Conservation (phyloP, 1,139 yeast genomes). For the Saccharomyces hybrid region DNA sequence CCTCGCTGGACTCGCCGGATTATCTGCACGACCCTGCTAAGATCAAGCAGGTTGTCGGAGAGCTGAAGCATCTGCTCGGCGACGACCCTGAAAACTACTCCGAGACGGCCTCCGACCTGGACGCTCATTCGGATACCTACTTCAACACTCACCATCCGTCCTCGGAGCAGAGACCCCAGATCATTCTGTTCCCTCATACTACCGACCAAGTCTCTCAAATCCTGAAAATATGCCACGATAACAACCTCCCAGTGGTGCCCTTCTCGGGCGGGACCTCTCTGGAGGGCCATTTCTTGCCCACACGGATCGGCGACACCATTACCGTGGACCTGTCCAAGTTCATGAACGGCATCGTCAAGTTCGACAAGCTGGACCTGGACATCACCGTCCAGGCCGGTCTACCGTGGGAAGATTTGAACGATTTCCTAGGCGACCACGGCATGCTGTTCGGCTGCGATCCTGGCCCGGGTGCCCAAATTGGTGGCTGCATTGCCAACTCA, state of each 20-base stretch:
- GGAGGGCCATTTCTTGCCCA: conserved; percentile 82
- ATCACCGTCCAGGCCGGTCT: conserved; percentile 69
- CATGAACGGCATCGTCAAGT: conserved; percentile 49
- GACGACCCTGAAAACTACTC: conserved; percentile 22
- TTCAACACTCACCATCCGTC: conserved; percentile 59
- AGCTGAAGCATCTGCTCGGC: conserved; percentile 20
- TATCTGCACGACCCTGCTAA: not conserved
- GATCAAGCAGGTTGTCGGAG: conserved; percentile 7
- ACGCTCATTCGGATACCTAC: conserved; percentile 52
- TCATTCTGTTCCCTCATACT: conserved; percentile 54
- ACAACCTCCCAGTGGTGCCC: conserved; percentile 71
- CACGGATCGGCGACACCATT: conserved; percentile 50
- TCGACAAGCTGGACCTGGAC: conserved; percentile 60
- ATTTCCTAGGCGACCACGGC: conserved; percentile 41
- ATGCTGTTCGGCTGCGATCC: conserved; percentile 75
- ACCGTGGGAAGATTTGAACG: conserved; percentile 67
- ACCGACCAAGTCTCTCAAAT: conserved; percentile 64
- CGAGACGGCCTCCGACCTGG: conserved; percentile 28
- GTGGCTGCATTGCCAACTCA: conserved; percentile 69
- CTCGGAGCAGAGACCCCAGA: conserved; percentile 45
- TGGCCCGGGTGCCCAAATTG: conserved; percentile 74
- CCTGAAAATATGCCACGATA: conserved; percentile 55
- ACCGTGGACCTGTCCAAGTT: conserved; percentile 46
- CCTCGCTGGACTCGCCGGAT: not conserved
- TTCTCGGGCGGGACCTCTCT: conserved; percentile 81